phyloP scores from a whole-genome alignment of 495 filamentous ascomycete species.

The Xylaria longipes region DNA sequence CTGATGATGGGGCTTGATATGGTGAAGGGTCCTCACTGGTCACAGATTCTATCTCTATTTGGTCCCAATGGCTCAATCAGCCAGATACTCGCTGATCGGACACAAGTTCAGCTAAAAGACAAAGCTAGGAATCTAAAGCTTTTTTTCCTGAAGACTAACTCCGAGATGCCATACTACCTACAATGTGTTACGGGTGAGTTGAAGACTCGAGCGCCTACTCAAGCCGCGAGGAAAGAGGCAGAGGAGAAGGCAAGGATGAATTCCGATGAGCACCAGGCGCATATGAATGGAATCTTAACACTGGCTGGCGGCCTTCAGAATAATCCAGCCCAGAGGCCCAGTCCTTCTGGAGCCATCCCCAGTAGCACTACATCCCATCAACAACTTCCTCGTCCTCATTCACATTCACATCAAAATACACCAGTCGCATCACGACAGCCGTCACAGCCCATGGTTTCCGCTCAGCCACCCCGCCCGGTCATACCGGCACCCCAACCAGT shows the following conservation, averaged over 20 bases:
- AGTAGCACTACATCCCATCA: slow-evolving; percentile 34
- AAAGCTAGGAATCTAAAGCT: slow-evolving; percentile 95
- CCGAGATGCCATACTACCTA: slow-evolving; percentile 90
- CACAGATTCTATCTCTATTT: slow-evolving; percentile 89
- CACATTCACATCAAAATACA: slow-evolving; percentile 33
- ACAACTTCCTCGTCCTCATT: slow-evolving; percentile 29
- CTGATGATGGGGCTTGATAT: slow-evolving; percentile 90
- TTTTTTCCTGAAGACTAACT: slow-evolving; percentile 92
- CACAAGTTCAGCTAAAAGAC: slow-evolving; percentile 94
- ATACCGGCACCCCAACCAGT: slow-evolving; percentile 43
- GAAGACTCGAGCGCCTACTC: slow-evolving; percentile 85
- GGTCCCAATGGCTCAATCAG: slow-evolving; percentile 82
- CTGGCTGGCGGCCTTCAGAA: slow-evolving; percentile 50
- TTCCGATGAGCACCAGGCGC: slow-evolving; percentile 72
- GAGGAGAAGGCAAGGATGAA: slow-evolving; percentile 71
- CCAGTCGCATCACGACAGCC: slow-evolving; percentile 17
- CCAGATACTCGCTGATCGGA: slow-evolving; percentile 87
- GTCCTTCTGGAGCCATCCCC: slow-evolving; percentile 28
- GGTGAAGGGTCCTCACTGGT: slow-evolving; percentile 95
- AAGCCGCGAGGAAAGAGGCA: slow-evolving; percentile 81
- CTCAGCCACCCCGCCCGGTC: slow-evolving; percentile 33
- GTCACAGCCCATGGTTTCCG: slow-evolving; percentile 8
- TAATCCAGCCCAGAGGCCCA: slow-evolving; percentile 32
- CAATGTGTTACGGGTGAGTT: slow-evolving; percentile 92
- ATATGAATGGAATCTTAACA: slow-evolving; percentile 71